A percentile compares a stretch with the other conserved stretches of the same genome.
These are phyloP conservation scores for Pestalotiopsis sp. DNA, from an alignment of 2,329 filamentous ascomycete genomes.

Conservation along the genomic window DNA sequence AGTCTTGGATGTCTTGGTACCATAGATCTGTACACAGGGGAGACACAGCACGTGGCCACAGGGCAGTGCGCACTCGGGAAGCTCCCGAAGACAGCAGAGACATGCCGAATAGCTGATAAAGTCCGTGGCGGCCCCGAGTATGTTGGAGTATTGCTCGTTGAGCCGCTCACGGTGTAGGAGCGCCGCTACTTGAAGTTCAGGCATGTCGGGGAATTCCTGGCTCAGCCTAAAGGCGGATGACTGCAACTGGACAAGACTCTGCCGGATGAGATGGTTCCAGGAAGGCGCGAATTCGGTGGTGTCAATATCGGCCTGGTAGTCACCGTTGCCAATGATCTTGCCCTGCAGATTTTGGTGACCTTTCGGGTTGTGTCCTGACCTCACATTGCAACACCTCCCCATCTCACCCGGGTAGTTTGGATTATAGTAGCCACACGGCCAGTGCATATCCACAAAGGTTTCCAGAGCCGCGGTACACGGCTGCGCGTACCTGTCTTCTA, in stretches of 20 bases:
- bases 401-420: conserved; percentile 24
- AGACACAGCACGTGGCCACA: conserved; percentile 34
- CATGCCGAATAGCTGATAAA: conserved; percentile 34
- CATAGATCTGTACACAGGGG: conserved; percentile 32
- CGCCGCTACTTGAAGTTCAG: conserved; percentile 31
- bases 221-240: conserved; percentile 28
- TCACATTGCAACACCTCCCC: conserved; percentile 32
- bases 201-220: conserved; percentile 29
- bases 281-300: conserved; percentile 23
- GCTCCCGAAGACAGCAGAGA: conserved; percentile 33
- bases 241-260: conserved; percentile 30
- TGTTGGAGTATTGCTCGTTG: conserved; percentile 32
- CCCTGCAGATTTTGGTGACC: conserved; percentile 35
- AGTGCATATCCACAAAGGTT: conserved; percentile 32
- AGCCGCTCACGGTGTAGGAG: conserved; percentile 32
- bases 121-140: conserved; percentile 27
- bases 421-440: conserved; percentile 31
- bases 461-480: conserved; percentile 31
- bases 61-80: conserved; percentile 33
- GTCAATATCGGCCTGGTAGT: conserved; percentile 32
- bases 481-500: conserved; percentile 32
- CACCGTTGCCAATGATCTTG: conserved; percentile 34
- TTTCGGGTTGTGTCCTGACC: conserved; percentile 34
- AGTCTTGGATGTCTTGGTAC: conserved; percentile 30
- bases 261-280: conserved; percentile 31